These are phyloP conservation scores for Zasmidium citrigriseum DNA, from an alignment of 2,329 filamentous ascomycete genomes.

Conservation along the genomic window DNA sequence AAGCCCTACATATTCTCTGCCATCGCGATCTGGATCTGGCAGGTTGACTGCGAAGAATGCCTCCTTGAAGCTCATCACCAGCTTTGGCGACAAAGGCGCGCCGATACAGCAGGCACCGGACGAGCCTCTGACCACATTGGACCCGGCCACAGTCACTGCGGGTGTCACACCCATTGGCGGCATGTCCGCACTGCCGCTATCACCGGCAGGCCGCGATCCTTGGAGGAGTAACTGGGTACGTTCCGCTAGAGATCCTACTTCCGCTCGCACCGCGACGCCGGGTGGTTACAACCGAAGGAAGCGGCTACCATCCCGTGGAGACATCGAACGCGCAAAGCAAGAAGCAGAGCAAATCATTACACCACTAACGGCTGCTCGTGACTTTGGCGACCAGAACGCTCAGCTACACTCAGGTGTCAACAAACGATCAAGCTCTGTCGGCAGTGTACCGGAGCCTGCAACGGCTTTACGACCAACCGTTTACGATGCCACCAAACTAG, in stretches of 20 bases:
- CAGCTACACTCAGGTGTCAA: constrained; percentile 10
- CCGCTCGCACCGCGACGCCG: constrained; percentile 60
- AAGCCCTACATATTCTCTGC: constrained; percentile 74
- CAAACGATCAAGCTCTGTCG: constrained; percentile 26
- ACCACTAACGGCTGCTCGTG: constrained; percentile 66
- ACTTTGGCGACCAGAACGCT: constrained; percentile 15
- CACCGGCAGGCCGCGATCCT: constrained; percentile 59
- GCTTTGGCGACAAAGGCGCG: constrained; percentile 67
- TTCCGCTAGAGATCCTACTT: constrained; percentile 43
- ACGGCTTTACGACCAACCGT: constrained; percentile 27
- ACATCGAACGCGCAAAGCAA: constrained; percentile 52
- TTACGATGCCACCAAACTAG: constrained; percentile 20
- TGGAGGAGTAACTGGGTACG: constrained; percentile 40
- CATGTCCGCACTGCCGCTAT: constrained; percentile 58
- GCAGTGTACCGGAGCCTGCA: constrained; percentile 26
- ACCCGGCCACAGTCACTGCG: constrained; percentile 51
- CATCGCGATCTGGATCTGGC: constrained; percentile 54
- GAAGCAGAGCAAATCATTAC: constrained; percentile 57
- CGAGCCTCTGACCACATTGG: constrained; percentile 10
- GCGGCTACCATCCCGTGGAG: constrained; percentile 67
- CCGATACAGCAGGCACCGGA: constrained; percentile 54
- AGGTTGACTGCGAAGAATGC: constrained; percentile 73
- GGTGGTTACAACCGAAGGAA: constrained; percentile 58
- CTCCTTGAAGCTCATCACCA: constrained; percentile 86
- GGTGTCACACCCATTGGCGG: constrained; percentile 82